A percentile compares a stretch with the other conserved stretches of the same genome.
phyloP scores from a whole-genome alignment of 2,329 filamentous ascomycete species.

The Mariannaea elegans region DNA sequence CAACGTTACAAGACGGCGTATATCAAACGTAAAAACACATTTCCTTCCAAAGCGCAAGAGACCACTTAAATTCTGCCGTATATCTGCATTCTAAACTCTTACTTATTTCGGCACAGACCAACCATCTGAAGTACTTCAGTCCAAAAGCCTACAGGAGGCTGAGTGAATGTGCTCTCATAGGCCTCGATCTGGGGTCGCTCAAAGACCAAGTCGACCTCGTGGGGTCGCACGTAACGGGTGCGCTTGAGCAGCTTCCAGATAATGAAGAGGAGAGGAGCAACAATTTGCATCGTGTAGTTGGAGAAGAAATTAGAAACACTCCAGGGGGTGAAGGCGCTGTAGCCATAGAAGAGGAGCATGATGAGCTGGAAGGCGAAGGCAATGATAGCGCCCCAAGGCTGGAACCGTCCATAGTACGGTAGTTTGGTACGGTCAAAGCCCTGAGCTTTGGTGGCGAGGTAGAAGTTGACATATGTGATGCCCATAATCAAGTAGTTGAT shows the following conservation, averaged over 20 bases:
- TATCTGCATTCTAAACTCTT: constrained; percentile 10
- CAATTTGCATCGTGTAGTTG: constrained; percentile 66
- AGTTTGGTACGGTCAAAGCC: constrained; percentile 60
- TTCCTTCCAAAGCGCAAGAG: no score
- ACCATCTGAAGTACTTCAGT: constrained; percentile 53
- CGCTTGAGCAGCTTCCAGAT: constrained; percentile 71
- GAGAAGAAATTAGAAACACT: constrained; percentile 56
- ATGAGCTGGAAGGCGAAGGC: constrained; percentile 52
- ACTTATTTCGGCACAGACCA: constrained; percentile 26
- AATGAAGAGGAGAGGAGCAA: constrained; percentile 62
- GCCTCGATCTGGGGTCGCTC: constrained; percentile 67
- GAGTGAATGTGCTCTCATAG: constrained; percentile 62
- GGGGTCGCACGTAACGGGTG: constrained; percentile 62
- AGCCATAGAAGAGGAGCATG: constrained; percentile 64
- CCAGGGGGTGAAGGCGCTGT: constrained; percentile 61
- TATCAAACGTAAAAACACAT: no score
- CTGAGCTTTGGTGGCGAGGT: constrained; percentile 63
- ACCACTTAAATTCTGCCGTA: neutral
- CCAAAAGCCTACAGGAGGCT: constrained; percentile 64
- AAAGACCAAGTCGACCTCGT: constrained; percentile 68
- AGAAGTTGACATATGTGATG: constrained; percentile 56
- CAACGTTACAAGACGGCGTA: neutral
- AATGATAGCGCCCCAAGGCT: constrained; percentile 65
- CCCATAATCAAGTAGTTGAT: constrained; percentile 69
- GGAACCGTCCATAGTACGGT: constrained; percentile 67